Base-by-base conservation (phyloP, 2,329 filamentous ascomycete species). In the Cladobotryum mycophilum region DNA sequence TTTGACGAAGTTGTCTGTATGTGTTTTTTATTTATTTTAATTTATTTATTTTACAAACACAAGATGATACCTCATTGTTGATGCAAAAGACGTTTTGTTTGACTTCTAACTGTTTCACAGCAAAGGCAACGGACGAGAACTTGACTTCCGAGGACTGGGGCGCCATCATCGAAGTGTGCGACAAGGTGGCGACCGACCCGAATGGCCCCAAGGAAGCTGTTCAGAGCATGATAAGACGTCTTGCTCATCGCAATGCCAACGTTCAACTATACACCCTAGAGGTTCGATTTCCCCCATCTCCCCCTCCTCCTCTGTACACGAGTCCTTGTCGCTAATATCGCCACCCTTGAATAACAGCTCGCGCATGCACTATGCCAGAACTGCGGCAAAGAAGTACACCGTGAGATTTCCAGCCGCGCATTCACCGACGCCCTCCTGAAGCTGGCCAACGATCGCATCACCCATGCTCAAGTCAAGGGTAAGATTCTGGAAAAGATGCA, bases 401-500 rank as follows among this genome's bases (percentile, higher is more conserved):
- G 88, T 68, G 91, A 96, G 71, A 76, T 96, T 53, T 87, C 91
- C 30, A 93, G 88, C 58, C 85, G 90, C 62, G 91, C 89, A 66
- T 96, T 96, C 67, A 99, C 93, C 58, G 93, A 99, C 66, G 89
- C 92, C 53, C 76, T 99, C 44, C 77, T 97, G 56, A 85, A 93
- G 64, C 80, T 99, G 53, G 91, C 93, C 57, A 89, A 85, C 72
- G 93, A 99, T 70, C 82, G 91, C 71, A 99, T 95, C 68, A 96
- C 92, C 47, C 93, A 97, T 69, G 86, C 87, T 65, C 89, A 96
- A 69, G 93, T 99, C 66, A 97, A 97, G 72, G 83, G 89, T 57
- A 97, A 96, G 79, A 96, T 99, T 58, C 72, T 97, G 53, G 92
- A 97, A 75, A 84, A 91, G 59, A 97, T 97, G 89, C 85, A 88